Evolutionary conservation across 352 stramenopile species (phyloP).

Genomic region (Globisporangium camurandrum): DNA sequence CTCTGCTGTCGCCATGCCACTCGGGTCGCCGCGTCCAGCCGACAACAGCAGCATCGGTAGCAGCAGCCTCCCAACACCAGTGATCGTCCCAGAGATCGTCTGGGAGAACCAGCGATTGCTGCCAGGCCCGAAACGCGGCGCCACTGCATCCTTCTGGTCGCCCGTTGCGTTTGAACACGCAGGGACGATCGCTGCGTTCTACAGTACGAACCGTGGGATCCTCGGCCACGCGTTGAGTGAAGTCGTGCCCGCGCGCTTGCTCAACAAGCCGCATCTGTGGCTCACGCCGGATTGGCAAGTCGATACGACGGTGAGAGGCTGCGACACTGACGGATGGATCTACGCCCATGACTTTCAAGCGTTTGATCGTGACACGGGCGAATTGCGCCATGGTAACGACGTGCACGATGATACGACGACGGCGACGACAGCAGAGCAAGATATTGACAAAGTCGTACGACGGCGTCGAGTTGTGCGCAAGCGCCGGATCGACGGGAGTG

Average conservation of each 20-base stretch:
- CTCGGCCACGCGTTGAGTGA: conserved; percentile 46
- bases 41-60: conserved; percentile 1
- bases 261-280: conserved; percentile 73
- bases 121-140: not conserved
- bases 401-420: not conserved
- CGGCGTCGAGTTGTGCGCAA: conserved; percentile 49
- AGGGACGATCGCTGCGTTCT: conserved; percentile 35
- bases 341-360: conserved; percentile 37
- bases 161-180: conserved; percentile 33
- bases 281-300: conserved; percentile 53
- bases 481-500: conserved; percentile 61
- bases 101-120: conserved; percentile 38
- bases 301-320: conserved; percentile 36
- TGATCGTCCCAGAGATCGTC: conserved; percentile 40
- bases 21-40: not conserved
- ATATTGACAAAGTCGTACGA: conserved; percentile 25
- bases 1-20: too few relatives aligned
- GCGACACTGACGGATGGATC: conserved; percentile 65
- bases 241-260: conserved; percentile 49
- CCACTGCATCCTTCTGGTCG: conserved; percentile 17
- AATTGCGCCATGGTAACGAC: not conserved
- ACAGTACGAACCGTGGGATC: conserved; percentile 58
- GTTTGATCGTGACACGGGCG: conserved; percentile 16
- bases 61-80: conserved; percentile 16
- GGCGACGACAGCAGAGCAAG: not conserved